Evolutionary conservation across 179 eudicot species (phyloP), one percentile per base, ranked within the genome.

Genomic region (Pouteria campechiana): DNA sequence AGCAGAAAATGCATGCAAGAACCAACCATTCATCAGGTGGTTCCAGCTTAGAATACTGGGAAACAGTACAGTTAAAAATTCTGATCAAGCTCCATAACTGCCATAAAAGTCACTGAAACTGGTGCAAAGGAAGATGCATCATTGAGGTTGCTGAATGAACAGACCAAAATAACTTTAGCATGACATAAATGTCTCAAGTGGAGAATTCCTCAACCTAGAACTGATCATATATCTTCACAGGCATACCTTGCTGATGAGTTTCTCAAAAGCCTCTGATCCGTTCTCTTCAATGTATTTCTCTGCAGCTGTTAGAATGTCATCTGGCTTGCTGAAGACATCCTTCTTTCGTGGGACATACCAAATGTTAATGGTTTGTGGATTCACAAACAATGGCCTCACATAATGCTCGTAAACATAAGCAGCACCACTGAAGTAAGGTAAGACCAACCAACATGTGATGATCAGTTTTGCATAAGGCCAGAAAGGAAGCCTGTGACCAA

Each of bases 361-460:
- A 22, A 79, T 49, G 68, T 86, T 90, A 35, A 76, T 65, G 23
- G 55, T 50, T 62, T 60, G 64, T 8, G 78, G 71, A 42, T 64
- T 81, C 12, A 74, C 81, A 40, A 68, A 68, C 32, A 69, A 49
- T 16, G 96, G 94, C 68, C 98, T 72, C n/a, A 90, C 76, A 50
- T 68, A 82, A 61, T 73, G 90, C 47, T 90, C 92, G 36, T 90
- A 90, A 4, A 90, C 96, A 63, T 82, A 82, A 16, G 98, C 87
- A 46, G 98, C 98, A 32, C 98, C 98, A 69, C 86, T 90, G 69
- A 90, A 90, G 74, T 90, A 75, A 6, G 98, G 98, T 62, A 90
- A 79, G 40, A 86, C 96, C 61, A 87, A 69, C 96, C 98, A 90
- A 68, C 96, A 90, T 48, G 96, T 86, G 17, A 60, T 32, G 3